Conservation (phyloP, 1,284 basidiomycete genomes). For the Cerrena zonata region DNA sequence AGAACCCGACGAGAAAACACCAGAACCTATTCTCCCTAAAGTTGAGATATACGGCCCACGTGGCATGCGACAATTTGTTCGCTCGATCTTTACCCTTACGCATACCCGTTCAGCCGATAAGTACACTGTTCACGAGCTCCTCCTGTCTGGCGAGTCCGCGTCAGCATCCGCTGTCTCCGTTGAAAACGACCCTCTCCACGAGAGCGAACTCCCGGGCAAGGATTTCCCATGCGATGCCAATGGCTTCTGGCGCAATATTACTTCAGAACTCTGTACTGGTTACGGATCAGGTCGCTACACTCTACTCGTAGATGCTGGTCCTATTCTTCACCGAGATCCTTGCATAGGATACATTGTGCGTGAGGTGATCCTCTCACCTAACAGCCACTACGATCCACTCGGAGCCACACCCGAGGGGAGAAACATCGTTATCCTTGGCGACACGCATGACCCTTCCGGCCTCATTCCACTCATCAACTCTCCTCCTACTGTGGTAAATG, state of each 20-base stretch:
- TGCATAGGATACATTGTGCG: slow-evolving; percentile 79
- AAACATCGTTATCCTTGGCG: slow-evolving; percentile 49
- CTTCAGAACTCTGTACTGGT: slow-evolving; percentile 15
- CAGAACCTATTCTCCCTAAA: slow-evolving; percentile 31
- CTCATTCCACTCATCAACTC: slow-evolving; percentile 51
- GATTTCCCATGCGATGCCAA: slow-evolving; percentile 60
- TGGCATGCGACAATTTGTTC: slow-evolving; percentile 75
- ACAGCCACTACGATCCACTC: slow-evolving; percentile 30
- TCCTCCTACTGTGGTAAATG: slow-evolving; percentile 32
- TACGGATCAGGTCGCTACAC: slow-evolving; percentile 33
- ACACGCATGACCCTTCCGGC: slow-evolving; percentile 61
- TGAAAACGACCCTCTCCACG: slow-evolving; percentile 47
- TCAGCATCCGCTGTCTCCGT: slow-evolving; percentile 35
- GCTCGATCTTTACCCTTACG: slow-evolving; percentile 69
- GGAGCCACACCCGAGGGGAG: slow-evolving; percentile 35
- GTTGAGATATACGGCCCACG: slow-evolving; percentile 81
- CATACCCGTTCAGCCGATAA: slow-evolving; percentile 57
- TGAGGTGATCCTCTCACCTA: slow-evolving; percentile 44
- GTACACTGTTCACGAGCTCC: slow-evolving; percentile 80
- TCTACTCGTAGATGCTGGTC: slow-evolving; percentile 69
- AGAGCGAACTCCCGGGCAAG: slow-evolving; percentile 61
- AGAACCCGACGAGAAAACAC: background rate
- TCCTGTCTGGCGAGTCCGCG: slow-evolving; percentile 49
- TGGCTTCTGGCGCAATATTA: slow-evolving; percentile 68
- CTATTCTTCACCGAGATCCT: slow-evolving; percentile 77